phyloP scores from a whole-genome alignment of 1,284 basidiomycete genomes.

The Neonothopanus nambi region DNA sequence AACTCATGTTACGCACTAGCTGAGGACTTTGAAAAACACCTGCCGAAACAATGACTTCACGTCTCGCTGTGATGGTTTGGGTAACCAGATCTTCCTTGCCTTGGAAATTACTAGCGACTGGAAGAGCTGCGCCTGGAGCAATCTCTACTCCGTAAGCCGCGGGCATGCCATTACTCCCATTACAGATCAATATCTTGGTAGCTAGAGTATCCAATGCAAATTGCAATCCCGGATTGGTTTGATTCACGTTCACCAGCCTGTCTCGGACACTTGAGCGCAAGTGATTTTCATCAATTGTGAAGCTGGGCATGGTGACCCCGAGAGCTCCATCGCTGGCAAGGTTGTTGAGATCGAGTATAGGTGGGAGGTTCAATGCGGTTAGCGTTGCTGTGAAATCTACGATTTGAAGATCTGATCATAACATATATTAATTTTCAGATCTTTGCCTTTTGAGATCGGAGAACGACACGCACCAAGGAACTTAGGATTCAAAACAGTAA shows the following conservation, averaged over 20 bases:
- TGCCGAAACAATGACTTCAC: constrained; percentile 24
- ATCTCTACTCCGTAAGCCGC: constrained; percentile 19
- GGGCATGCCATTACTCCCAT: constrained; percentile 7
- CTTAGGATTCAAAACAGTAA: constrained; percentile 16
- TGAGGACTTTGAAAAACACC: constrained; percentile 25
- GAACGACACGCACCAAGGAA: constrained; percentile 14
- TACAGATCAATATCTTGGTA: constrained; percentile 20
- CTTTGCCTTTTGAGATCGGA: neutral
- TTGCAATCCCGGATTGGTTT: constrained; percentile 11
- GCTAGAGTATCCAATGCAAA: constrained; percentile 24
- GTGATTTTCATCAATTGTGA: constrained; percentile 22
- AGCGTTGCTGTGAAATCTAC: constrained; percentile 12
- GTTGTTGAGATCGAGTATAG: constrained; percentile 22
- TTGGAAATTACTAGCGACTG: constrained; percentile 18
- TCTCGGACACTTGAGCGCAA: constrained; percentile 24
- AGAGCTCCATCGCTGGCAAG: constrained; percentile 17
- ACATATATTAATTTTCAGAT: neutral
- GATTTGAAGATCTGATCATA: constrained; percentile 15
- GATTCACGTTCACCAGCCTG: constrained; percentile 18
- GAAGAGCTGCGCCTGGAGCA: constrained; percentile 14
- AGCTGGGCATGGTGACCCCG: constrained; percentile 19
- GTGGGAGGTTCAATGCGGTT: constrained; percentile 12
- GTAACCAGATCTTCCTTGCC: constrained; percentile 18
- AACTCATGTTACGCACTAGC: constrained; percentile 12
- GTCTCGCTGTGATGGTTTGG: constrained; percentile 13